Conservation (phyloP, 371 early-diverging fungal species). For the Circinella minor region DNA sequence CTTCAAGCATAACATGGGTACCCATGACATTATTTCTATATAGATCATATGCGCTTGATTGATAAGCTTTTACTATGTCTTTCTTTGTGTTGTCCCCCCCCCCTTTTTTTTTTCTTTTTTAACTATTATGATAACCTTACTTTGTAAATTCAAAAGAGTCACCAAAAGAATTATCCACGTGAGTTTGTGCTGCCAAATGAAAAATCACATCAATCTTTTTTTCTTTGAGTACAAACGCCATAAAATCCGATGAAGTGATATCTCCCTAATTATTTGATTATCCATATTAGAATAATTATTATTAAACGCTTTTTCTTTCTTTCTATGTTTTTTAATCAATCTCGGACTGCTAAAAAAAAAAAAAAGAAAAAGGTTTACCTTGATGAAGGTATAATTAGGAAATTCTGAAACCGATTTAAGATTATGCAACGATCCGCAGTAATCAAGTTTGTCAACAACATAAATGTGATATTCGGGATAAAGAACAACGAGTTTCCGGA, state of each 20-base stretch:
- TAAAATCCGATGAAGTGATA: conserved; percentile 72
- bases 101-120: too few relatives aligned
- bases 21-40: conserved; percentile 81
- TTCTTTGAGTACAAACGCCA: conserved; percentile 69
- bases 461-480: conserved; percentile 77
- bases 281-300: neutral
- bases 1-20: conserved; percentile 87
- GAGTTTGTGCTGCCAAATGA: conserved; percentile 87
- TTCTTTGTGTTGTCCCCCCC: too few relatives aligned
- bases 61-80: conserved; percentile 1
- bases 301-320: neutral
- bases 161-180: conserved; percentile 91
- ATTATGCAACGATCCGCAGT: conserved; percentile 77
- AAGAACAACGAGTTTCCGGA: conserved; percentile 61
- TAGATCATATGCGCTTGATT: neutral
- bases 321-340: neutral
- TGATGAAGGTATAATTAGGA: conserved; percentile 72
- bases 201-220: conserved; percentile 79
- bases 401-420: conserved; percentile 56
- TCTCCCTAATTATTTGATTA: conserved; percentile 59
- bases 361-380: conserved; percentile 37
- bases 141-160: conserved; percentile 86
- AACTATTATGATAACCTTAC: conserved; percentile 16
- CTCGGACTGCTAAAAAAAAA: too few relatives aligned
- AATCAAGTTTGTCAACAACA: conserved; percentile 83